Evolutionary conservation across 257 asterid species (phyloP), one percentile per base, ranked within the genome.

Genomic region (Henckelia pumila): DNA sequence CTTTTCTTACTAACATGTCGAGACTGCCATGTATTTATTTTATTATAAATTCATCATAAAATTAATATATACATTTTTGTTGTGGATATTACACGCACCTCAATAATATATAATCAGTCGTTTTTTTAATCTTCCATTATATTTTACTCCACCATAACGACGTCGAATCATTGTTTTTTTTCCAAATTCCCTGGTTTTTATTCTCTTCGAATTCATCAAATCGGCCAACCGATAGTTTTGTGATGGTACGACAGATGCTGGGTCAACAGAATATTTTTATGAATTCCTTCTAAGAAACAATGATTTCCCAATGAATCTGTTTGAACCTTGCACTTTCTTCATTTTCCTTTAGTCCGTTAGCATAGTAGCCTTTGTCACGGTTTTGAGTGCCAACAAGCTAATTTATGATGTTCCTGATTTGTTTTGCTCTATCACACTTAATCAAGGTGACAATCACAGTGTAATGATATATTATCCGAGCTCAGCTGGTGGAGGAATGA

Each of bases 361-460:
- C 22, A n/a, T 37, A 59, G 37, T 58, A 33, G 22, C 33, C 29
- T 19, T 55, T 61, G 40, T 61, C 47, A 24, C 40, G 5, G 40
- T n/a, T 24, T 35, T 19, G 26, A 66, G 56, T 65, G 49, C 40
- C 71, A 68, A 52, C 32, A 40, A 55, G 66, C 53, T 64, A 30
- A 32, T 55, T 37, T 8, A 44, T 62, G 55, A 37, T 5, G 20
- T 22, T 61, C 6, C 24, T 5, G 66, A 52, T 50, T 23, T 10
- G 52, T 64, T 56, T 9, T 23, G 52, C 47, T 63, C 29, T 52
- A 21, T 20, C 40, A 63, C 64, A 49, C 62, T 49, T 22, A 64
- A 20, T 63, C 26, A 56, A 94, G 99, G 91, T 84, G 97, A 94
- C 78, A 92, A 94, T 76, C 99, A 94, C 80, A 81, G 97, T 67